These are phyloP conservation scores for Naematelia encephala DNA, from an alignment of 768 basidiomycete genomes.

Conservation along the genomic window DNA sequence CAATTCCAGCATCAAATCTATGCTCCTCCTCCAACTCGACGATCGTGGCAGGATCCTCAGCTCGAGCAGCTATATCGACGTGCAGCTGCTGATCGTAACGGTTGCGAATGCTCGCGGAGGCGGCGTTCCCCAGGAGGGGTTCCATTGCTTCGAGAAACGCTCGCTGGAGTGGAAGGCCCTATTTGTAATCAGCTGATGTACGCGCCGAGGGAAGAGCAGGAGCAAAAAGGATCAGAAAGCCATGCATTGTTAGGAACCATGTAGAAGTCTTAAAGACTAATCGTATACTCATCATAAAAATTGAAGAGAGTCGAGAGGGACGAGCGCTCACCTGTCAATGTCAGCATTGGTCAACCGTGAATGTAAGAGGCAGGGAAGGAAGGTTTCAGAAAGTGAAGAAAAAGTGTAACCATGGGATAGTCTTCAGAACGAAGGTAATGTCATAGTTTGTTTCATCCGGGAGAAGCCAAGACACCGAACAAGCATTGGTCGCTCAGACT, in stretches of 20 bases:
- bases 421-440: constrained; percentile 53
- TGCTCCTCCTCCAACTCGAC: constrained; percentile 42
- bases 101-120: constrained; percentile 15
- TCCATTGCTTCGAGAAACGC: constrained; percentile 84
- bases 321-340: constrained; percentile 51
- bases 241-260: constrained; percentile 54
- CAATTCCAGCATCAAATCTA: constrained; percentile 34
- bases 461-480: constrained; percentile 1
- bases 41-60: constrained; percentile 21
- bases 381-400: constrained; percentile 51
- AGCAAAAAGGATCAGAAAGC: constrained; percentile 49
- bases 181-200: constrained; percentile 19
- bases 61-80: constrained; percentile 1
- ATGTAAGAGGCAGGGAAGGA: constrained; percentile 1
- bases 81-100: constrained; percentile 2
- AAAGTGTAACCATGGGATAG: constrained; percentile 48
- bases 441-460: constrained; percentile 50
- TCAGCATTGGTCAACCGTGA: constrained; percentile 19
- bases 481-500: constrained; percentile 12
- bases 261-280: constrained; percentile 64
- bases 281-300: constrained; percentile 66
- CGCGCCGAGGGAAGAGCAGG: constrained; percentile 8
- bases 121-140: constrained; percentile 64
- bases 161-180: constrained; percentile 70
- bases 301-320: constrained; percentile 35